Conservation (phyloP, 2,329 filamentous ascomycete species). For the Scedosporium dehoogii region DNA sequence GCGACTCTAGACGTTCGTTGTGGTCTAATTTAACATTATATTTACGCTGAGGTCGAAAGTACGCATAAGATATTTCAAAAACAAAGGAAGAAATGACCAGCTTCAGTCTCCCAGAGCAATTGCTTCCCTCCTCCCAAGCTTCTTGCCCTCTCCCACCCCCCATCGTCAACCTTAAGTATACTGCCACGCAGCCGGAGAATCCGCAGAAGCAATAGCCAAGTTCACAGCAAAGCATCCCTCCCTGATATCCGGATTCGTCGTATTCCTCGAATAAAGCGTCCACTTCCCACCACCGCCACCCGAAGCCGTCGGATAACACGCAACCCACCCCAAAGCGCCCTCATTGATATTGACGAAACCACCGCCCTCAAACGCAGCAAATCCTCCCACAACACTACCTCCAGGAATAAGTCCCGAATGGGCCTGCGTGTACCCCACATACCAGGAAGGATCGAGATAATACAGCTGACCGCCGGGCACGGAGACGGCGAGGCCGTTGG, state of each 20-base stretch:
- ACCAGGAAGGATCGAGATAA: constrained; percentile 19
- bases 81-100: too few relatives aligned
- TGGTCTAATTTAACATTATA: too few relatives aligned
- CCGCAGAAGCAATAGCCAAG: constrained; percentile 3
- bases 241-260: constrained; percentile 4
- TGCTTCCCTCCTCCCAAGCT: neutral
- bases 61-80: too few relatives aligned
- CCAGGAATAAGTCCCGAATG: constrained; percentile 20
- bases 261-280: constrained; percentile 6
- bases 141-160: neutral
- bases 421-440: constrained; percentile 22
- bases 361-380: constrained; percentile 20
- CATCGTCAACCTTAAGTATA: neutral
- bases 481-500: constrained; percentile 17
- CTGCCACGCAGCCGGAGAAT: constrained; percentile 7
- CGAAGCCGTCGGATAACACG: neutral
- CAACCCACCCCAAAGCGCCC: constrained; percentile 19
- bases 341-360: constrained; percentile 23
- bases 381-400: constrained; percentile 16
- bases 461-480: constrained; percentile 23
- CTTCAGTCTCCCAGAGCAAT: neutral
- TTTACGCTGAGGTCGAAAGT: too few relatives aligned
- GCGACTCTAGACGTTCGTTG: too few relatives aligned
- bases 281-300: neutral
- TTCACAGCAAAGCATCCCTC: constrained; percentile 6